Evolutionary conservation across 176 grass and related monocot genomes (phyloP), one percentile per base, ranked within the genome.

Genomic region (Neostapfia colusana): DNA sequence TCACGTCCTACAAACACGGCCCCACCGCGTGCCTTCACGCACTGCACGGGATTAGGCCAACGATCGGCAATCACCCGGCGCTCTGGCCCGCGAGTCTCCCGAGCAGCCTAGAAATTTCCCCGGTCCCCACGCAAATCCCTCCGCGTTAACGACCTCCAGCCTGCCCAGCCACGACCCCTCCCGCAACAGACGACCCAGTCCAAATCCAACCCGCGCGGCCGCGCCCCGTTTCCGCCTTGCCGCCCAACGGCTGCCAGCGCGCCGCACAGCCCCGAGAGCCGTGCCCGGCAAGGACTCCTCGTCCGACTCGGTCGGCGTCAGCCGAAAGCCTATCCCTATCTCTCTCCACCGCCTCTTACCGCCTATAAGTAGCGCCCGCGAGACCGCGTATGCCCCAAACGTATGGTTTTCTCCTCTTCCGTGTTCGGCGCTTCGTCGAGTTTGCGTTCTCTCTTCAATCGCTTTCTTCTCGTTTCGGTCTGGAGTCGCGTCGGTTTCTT

Each of bases 181-280:
- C 31, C 31, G 3, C 31, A n/a, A n/a, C n/a, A n/a, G n/a, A n/a
- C 31, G 31, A 64, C 35, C 45, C 11, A 17, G 16, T 53, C 48
- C 41, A 11, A 24, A 76, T 53, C 69, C 31, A 50, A 74, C 34
- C 31, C 42, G 70, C 37, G 27, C 18, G 15, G 70, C 76, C 43
- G 3, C 17, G 46, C 8, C 34, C 14, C 55, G 0, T 79, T 21
- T 55, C 38, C 68, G 40, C 70, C 31, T 40, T 17, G 8, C 18
- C 58, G 79, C 56, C 69, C 21, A 50, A 50, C 55, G 56, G 12
- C 20, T 23, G 9, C 57, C 21, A 31, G 3, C 79, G 13, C 55
- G 79, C 55, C 83, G 84, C 34, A n/a, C n/a, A n/a, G n/a, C n/a
- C n/a, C n/a, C n/a, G n/a, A 64, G 54, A 44, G 60, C 80, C 68